Evolutionary conservation across 1,284 basidiomycete genomes (phyloP), one percentile per base, ranked within the genome.

Genomic region (Paramarasmius palmivorus): DNA sequence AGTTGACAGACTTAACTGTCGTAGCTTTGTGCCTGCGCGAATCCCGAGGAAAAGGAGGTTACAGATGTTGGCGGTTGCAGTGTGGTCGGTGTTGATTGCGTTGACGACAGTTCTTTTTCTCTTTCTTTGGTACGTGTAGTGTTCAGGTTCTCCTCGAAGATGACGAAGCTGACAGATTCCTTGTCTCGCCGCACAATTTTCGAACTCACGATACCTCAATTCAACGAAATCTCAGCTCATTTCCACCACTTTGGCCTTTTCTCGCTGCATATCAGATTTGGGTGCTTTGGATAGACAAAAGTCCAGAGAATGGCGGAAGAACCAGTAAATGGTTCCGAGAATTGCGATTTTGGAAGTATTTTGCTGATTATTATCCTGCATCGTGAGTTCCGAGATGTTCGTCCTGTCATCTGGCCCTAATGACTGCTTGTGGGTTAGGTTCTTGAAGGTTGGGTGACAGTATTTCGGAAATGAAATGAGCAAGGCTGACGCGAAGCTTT

Each of bases 361-460:
- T 93, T 74, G 88, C 90, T 49, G 91, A 93, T 49, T 97, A 97
- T 71, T 98, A 95, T 65, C 95, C 95, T 63, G 87, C 90, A 54
- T 88, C 87, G 89, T 92, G 71, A 68, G 89, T 88, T 39, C 36
- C 4, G 14, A 54, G 39, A 45, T 39, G 44, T 19, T 50, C n/a
- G 5, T 26, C 53, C n/a, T 26, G 45, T 29, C 42, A 41, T 41
- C 3, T 38, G 19, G 44, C 52, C 32, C 15, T 46, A 55, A 61
- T 49, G 59, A 15, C 32, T 41, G 26, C 54, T 6, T 32, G 29
- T 32, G 29, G n/a, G n/a, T n/a, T 57, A 88, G 84, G 38, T 74
- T 87, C 50, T 67, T 84, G 59, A 87, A 87, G 78, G 84, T 84
- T 38, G 50, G 66, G 55, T 29, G 19, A 17, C 8, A 41, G 15